phyloP scores from a whole-genome alignment of 202 grass and related monocot genomes.

The Panicum virgatum region DNA sequence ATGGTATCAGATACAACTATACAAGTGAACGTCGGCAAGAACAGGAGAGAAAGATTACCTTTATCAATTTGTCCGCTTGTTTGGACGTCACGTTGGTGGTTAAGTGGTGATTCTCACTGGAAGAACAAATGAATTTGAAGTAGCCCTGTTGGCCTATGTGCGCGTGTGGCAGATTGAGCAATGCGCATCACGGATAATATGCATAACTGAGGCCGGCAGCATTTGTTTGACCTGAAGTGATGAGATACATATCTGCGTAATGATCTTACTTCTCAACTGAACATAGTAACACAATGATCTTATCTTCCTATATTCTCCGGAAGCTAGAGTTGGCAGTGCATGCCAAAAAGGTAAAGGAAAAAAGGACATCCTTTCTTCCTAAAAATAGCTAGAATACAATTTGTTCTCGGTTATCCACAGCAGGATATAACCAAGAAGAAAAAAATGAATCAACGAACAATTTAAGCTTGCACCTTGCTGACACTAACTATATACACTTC shows the following conservation, averaged over 20 bases:
- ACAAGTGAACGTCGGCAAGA: neutral
- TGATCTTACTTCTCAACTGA: no score
- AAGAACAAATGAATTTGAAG: neutral
- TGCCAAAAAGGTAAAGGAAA: neutral
- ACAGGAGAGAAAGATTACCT: neutral
- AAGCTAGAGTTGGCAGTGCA: neutral
- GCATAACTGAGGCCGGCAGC: no score
- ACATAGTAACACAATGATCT: neutral
- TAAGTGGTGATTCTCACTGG: neutral
- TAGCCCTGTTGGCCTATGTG: no score
- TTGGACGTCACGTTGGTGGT: neutral
- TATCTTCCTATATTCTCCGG: neutral
- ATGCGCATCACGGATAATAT: no score
- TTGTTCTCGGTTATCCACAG: constrained; percentile 8
- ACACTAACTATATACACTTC: constrained; percentile 15
- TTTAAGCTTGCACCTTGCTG: neutral
- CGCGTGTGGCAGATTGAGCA: no score
- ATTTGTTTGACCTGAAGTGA: no score
- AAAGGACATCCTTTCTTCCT: neutral
- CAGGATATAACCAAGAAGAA: constrained; percentile 13
- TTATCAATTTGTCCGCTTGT: constrained; percentile 34
- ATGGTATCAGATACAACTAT: neutral
- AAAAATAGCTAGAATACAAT: neutral
- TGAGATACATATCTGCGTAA: no score
- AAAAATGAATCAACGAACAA: constrained; percentile 41